Evolutionary conservation across 164 flowering plant species (phyloP).

Genomic region (Umbellularia californica): DNA sequence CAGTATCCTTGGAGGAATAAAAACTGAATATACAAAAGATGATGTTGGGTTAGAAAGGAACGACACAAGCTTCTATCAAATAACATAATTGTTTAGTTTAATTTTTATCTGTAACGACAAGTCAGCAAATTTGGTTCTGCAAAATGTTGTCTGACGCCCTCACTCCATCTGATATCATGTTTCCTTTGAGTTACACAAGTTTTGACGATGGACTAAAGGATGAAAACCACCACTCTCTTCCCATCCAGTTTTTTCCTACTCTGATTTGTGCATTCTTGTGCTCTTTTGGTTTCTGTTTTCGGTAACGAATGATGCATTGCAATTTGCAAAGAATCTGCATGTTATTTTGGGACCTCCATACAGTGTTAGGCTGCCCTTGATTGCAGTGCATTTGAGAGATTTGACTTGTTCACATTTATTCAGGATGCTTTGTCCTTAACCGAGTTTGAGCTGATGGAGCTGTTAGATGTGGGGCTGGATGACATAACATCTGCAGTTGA

Average conservation of each 20-base stretch:
- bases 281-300: background rate
- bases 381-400: background rate
- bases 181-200: background rate
- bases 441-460: conserved; percentile 82
- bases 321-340: background rate
- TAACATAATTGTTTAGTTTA: background rate
- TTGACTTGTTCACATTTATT: background rate
- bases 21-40: background rate
- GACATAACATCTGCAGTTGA: conserved; percentile 56
- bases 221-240: background rate
- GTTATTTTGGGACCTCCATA: background rate
- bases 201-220: background rate
- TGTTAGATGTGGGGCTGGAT: conserved; percentile 62
- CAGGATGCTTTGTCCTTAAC: conserved; percentile 76
- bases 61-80: background rate
- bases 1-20: background rate
- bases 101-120: background rate
- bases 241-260: background rate
- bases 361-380: background rate
- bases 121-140: background rate
- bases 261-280: background rate
- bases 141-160: background rate
- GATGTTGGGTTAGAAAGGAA: background rate
- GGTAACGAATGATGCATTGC: background rate
- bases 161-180: background rate